Base-by-base conservation (phyloP, 2,329 filamentous ascomycete species). In the Fusarium sp. region DNA sequence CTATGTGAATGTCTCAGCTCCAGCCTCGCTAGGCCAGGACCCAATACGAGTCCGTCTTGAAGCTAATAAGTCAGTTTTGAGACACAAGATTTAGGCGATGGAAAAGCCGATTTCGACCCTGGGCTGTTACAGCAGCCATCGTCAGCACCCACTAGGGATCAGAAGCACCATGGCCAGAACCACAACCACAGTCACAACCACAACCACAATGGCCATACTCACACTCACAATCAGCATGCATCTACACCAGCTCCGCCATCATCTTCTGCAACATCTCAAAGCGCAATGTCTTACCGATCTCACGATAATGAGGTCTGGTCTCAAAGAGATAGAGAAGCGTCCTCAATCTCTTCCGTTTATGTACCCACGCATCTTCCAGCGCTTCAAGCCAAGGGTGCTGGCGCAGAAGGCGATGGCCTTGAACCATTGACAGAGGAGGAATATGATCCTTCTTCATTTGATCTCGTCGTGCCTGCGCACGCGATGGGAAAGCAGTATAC, bases 401-500 rank as follows among this genome's bases (percentile, higher is more conserved):
- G 70, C 3, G 40, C 62, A 24, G 71, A 73, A 13, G 53, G 62
- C 20, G 71, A 73, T 11, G 71, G 71, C 0, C 34, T 73, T 11
- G 68, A 74, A 42, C 71, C 71, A 1, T 41, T 73, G 57, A 67
- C 48, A 2, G 71, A 73, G 41, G 71, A 73, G 37, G 71, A 73
- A 20, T 72, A 68, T n/a, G 71, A 73, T 10, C 71, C 71, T 0
- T 71, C 71, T 12, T 74, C 71, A 12, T 73, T 73, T 3, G 71
- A 73, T 25, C 69, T 73, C 18, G 69, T 73, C 8, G 69, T 74
- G 3, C 71, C 71, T 0, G 71, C 69, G 9, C 62, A 72, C n/a
- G 59, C 61, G 0, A 62, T 72, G 54, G 69, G 68, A 41, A 73
- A 73, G 25, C 71, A 74, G n/a, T 78, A 88, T 74, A 87, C 86